Evolutionary conservation across 768 basidiomycete genomes (phyloP), one percentile per base, ranked within the genome.

Genomic region (Suillus variegatus): DNA sequence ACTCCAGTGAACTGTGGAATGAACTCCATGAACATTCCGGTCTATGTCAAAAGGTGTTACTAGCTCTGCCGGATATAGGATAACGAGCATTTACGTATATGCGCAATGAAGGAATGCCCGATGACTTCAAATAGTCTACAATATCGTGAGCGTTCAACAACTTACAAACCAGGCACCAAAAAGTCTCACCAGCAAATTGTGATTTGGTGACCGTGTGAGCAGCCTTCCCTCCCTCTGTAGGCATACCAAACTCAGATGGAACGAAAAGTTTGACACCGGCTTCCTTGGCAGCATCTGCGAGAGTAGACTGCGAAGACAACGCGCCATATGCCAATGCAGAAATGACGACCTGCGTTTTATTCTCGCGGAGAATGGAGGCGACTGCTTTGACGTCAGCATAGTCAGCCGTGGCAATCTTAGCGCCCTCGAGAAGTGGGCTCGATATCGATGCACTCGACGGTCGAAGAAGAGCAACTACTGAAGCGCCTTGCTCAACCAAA

Each of bases 191-290:
- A 40, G 73, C 77, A 58, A 78, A 62, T 44, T 70, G 60, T 28
- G 73, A 70, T 61, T 80, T 80, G 63, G 62, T 57, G 38, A 16
- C 68, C 57, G 70, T 57, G 18, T 63, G 64, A 10, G 77, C 75
- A 0, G 72, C 74, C 43, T 72, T 74, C 6, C 71, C 70, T 4
- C 75, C 80, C 28, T 74, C 73, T 0, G 74, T 80, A 16, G 77
- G 73, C 67, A 78, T 71, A 25, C 80, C 77, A 38, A 70, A 81
- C 63, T 81, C 80, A 22, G 74, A 75, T 14, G 80, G 78, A n/a
- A 78, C 78, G 57, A 81, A 80, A 57, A 81, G 47, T 66, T 77
- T 77, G 22, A 81, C 77, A 1, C 71, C 74, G 0, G 79, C 79
- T 44, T 68, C 70, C 63, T 77, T 78, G 32, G 80, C 76, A 16